Evolutionary conservation across 352 stramenopile genomes (phyloP), one percentile per base, ranked within the genome.

Genomic region (Globisporangium parvum): DNA sequence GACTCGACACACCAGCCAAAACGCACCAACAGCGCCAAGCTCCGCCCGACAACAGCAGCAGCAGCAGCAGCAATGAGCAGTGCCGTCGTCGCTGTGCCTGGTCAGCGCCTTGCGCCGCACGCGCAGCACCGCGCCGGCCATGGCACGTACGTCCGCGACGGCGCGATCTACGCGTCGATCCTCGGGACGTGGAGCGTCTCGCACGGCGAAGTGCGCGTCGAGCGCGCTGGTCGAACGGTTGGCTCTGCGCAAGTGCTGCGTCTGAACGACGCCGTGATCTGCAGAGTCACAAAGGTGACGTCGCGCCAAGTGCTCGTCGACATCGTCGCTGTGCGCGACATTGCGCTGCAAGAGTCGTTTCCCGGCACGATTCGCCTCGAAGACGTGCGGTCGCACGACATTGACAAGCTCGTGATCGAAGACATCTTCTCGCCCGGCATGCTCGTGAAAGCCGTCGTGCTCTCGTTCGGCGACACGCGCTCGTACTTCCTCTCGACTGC

Each of bases 401-500:
- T 91, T 20, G 84, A 93, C 72, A 91, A 90, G 61, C 62, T 93
- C 33, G 70, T 85, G 52, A 71, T 93, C 50, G 84, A 93, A 55
- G 74, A 88, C 37, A 66, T 91, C 28, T 91, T 93, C 58, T 71
- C 66, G 23, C 77, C 79, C 2, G 74, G 69, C 14, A 73, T 82
- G 69, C 76, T 93, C 44, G 68, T 93, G 28, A 89, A 91, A 57
- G 84, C 84, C 12, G 64, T 66, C 31, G 84, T 93, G 65, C 75
- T 93, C 33, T 93, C 84, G n/a, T 90, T 90, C 24, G 84, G 84
- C 20, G 81, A 93, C 65, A 88, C 77, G n/a, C 77, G 81, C 8
- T 91, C 84, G 6, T 93, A 92, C 68, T 93, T 91, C 53, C 60
- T 93, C 0, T 92, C 81, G 6, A 93, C 81, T 28, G 80, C 84